Base-by-base conservation (phyloP, 2,329 filamentous ascomycete genomes). In the Colletotrichum orbiculare region DNA sequence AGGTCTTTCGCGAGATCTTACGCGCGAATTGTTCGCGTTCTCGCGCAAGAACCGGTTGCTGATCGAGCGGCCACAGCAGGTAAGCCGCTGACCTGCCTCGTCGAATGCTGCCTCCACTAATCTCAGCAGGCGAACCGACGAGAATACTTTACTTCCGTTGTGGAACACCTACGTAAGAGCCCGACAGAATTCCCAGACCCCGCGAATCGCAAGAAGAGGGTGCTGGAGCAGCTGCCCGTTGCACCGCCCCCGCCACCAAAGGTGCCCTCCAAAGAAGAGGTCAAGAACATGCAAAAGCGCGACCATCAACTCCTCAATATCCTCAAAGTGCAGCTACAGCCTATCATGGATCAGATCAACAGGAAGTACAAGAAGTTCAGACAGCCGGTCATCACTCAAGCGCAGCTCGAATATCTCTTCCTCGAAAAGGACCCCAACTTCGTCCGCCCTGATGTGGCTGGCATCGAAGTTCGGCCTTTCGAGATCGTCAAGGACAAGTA, bases 311-410 rank as follows among this genome's bases (percentile, higher is more conserved):
- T 90, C 10, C 84, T 98, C 58, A 97, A 98, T 75, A 82, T 91
- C 64, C 82, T 99, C 69, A 99, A 98, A 81, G 89, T 97, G 43
- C 84, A 91, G 57, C 88, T 99, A 59, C 94, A 97, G 76, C 93
- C 93, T 2, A 93, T 98, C 70, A 97, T 99, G 94, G 95, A 99
- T 70, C 93, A 97, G 78, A 93, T 99, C 74, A 96, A 97, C 76
- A 84, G 85, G 67, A 94, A 91, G 74, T 97, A 97, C 79, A 92
- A 91, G 74, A 93, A 93, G 70, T 98, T 98, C 79, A 87, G 94
- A 66, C 88, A 89, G 60, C 90, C 93, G 1, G 87, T 93, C 46
- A 90, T 99, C 66, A 88, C 92, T 2, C 89, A 92, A 55, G 77
- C 79, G 10, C 86, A 89, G 68, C 93, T 96, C 64, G 84, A 89